A percentile compares a stretch with the other conserved stretches of the same genome.
Conservation (phyloP, 1,139 yeast genomes). For the Taiozyma onychis region DNA sequence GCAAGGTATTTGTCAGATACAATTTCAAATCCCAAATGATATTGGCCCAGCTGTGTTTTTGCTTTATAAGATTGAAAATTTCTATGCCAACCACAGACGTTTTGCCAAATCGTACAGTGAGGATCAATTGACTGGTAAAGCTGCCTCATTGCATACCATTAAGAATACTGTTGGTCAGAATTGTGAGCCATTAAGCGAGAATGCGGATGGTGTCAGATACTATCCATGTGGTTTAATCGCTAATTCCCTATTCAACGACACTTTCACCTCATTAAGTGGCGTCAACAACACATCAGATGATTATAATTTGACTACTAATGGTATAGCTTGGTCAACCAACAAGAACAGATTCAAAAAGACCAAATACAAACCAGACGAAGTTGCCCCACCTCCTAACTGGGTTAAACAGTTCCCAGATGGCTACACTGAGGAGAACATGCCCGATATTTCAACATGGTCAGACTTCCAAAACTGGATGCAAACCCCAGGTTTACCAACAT, state of each 20-base stretch:
- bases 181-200: slow-evolving; percentile 72
- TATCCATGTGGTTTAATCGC: slow-evolving; percentile 98
- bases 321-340: slow-evolving; percentile 87
- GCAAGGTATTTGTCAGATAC: slow-evolving; percentile 56
- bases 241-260: slow-evolving; percentile 87
- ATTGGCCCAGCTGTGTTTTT: slow-evolving; percentile 73
- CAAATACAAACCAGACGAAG: slow-evolving; percentile 57
- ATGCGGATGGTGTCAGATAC: slow-evolving; percentile 47
- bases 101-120: slow-evolving; percentile 88
- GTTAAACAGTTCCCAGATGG: slow-evolving; percentile 78
- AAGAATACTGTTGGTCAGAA: slow-evolving; percentile 73
- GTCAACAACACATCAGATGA: slow-evolving; percentile 43
- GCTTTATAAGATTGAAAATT: slow-evolving; percentile 76
- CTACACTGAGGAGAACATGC: slow-evolving; percentile 76
- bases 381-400: slow-evolving; percentile 98
- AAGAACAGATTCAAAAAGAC: slow-evolving; percentile 76
- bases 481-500: slow-evolving; percentile 83
- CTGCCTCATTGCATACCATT: slow-evolving; percentile 47
- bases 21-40: slow-evolving; percentile 71
- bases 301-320: slow-evolving; percentile 58
- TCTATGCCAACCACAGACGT: slow-evolving; percentile 91
- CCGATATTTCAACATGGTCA: slow-evolving; percentile 71
- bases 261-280: slow-evolving; percentile 49
- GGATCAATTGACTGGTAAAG: slow-evolving; percentile 78
- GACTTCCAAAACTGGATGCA: slow-evolving; percentile 98